Percentiles rank a stretch among this genome's conserved stretches.
Conservation (phyloP, 2,329 filamentous ascomycete species). For the Tolypocladium tundrense region DNA sequence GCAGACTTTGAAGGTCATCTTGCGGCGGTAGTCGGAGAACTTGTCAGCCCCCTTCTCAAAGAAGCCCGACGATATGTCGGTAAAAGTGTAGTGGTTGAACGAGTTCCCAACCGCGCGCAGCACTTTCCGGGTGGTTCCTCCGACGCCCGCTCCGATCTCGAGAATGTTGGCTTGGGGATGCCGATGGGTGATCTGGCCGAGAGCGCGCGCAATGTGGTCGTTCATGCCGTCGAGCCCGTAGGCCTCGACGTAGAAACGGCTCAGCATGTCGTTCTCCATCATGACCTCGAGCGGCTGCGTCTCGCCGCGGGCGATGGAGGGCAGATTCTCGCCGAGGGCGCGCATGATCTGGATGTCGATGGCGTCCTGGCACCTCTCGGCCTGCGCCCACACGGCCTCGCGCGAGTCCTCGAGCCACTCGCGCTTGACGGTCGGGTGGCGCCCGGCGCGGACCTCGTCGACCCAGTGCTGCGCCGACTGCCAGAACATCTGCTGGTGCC, state of each 20-base stretch:
- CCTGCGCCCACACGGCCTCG: neutral
- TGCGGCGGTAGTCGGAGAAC: neutral
- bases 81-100: neutral
- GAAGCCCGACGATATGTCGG: neutral
- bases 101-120: neutral
- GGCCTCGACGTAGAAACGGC: conserved; percentile 5
- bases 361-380: neutral
- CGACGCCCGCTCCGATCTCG: neutral
- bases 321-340: neutral
- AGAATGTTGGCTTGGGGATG: neutral
- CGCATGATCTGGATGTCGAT: neutral
- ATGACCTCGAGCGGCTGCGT: conserved; percentile 24
- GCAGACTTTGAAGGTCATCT: neutral
- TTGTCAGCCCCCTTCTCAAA: neutral
- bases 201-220: neutral
- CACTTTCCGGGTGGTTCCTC: neutral
- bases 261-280: conserved; percentile 21
- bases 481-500: neutral
- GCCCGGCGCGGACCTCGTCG: neutral
- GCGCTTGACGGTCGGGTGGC: neutral
- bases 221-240: neutral
- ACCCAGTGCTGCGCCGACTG: neutral
- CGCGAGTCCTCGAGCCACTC: neutral
- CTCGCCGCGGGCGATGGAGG: conserved; percentile 19
- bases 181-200: neutral